phyloP scores from a whole-genome alignment of 495 filamentous ascomycete species.

The Entonaema liquescens region DNA sequence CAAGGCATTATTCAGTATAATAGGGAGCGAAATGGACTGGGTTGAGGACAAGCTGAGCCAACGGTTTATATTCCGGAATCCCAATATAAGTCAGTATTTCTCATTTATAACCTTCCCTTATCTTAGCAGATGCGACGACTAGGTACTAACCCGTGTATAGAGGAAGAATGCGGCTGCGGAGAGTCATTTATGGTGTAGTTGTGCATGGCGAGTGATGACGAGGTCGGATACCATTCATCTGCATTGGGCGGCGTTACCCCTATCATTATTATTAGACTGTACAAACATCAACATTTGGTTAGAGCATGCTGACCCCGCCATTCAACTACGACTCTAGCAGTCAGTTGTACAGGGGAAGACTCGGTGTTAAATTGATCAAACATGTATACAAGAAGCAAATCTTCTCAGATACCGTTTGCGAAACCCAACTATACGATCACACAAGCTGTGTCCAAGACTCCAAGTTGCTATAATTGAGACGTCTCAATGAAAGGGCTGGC shows the following conservation, averaged over 20 bases:
- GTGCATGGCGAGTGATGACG: constrained; percentile 9
- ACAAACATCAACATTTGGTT: constrained; percentile 8
- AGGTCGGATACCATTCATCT: constrained; percentile 34
- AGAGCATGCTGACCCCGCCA: not conserved
- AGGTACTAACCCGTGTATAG: constrained; percentile 62
- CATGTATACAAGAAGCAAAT: not conserved
- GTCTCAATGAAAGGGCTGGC: not conserved
- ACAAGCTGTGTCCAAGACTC: not conserved
- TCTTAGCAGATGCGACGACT: not conserved
- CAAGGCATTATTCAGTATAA: constrained; percentile 96
- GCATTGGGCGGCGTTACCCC: constrained; percentile 37
- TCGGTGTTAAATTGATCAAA: not conserved
- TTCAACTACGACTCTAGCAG: not conserved
- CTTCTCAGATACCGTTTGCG: not conserved
- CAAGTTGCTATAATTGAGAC: not conserved
- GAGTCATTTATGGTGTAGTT: constrained; percentile 91
- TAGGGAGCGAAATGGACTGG: constrained; percentile 99
- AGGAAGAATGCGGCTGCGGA: constrained; percentile 96
- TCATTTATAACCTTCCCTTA: not conserved
- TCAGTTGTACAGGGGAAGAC: not conserved
- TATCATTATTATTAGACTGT: constrained; percentile 17
- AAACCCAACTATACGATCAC: not conserved
- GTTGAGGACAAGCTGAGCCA: constrained; percentile 91
- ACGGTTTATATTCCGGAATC: constrained; percentile 93
- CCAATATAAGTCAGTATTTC: constrained; percentile 89